phyloP scores from a whole-genome alignment of 2,329 filamentous ascomycete species.

The Calonectria crousiana region DNA sequence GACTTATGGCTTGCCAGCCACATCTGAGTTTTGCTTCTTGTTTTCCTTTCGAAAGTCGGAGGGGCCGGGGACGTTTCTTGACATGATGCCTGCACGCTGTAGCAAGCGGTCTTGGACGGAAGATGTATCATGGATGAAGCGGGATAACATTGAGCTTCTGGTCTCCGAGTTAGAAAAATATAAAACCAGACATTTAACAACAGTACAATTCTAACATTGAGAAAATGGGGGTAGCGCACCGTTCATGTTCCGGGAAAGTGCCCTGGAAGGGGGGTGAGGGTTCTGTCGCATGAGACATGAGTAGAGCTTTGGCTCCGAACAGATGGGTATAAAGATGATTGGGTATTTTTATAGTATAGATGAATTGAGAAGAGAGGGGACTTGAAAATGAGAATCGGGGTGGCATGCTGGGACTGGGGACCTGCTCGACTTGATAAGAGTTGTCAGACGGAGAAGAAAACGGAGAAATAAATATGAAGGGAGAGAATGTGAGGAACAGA shows the following conservation, averaged over 20 bases:
- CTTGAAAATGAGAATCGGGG: neutral
- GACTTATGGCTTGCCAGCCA: neutral
- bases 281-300: neutral
- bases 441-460: neutral
- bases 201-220: neutral
- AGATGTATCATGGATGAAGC: neutral
- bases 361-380: neutral
- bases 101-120: neutral
- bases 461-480: conserved; percentile 12
- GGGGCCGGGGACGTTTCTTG: too few species aligned
- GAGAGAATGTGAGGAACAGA: conserved; percentile 6
- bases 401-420: neutral
- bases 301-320: neutral
- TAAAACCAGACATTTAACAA: neutral
- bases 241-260: neutral
- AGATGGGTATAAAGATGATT: neutral
- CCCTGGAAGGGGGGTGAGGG: neutral
- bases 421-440: neutral
- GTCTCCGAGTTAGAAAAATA: neutral
- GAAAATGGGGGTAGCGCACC: neutral
- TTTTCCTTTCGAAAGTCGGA: neutral
- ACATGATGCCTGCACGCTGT: neutral
- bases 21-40: neutral
- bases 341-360: neutral
- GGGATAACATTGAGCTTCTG: neutral